Evolutionary conservation across 352 stramenopile genomes (phyloP).

Genomic region (Blastocystis sp.): DNA sequence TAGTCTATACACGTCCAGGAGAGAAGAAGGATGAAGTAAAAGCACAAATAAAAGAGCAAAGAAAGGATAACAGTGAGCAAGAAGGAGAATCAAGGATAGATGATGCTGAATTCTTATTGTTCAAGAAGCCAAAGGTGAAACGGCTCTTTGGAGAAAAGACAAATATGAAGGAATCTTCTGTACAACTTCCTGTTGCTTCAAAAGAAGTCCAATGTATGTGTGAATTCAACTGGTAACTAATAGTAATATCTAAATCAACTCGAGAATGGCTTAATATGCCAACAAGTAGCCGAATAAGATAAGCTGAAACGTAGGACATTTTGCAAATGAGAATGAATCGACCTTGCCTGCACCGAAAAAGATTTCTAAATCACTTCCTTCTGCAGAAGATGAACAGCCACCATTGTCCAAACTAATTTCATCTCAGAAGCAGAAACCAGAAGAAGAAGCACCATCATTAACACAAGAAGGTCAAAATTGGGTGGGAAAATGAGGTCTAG

Average conservation of each 20-base stretch:
- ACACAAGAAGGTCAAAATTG: not conserved
- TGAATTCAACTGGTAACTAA: not conserved
- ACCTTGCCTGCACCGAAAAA: not conserved
- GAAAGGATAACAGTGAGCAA: not conserved
- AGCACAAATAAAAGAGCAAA: not conserved
- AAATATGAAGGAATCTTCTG: not conserved
- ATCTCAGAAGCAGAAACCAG: not conserved
- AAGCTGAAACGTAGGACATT: not conserved
- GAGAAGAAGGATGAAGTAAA: not conserved
- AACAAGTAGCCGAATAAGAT: not conserved
- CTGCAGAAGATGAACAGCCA: not conserved
- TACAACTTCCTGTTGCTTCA: not conserved
- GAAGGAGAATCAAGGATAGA: not conserved
- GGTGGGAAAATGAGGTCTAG: not conserved
- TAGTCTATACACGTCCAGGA: slow-evolving; percentile 30
- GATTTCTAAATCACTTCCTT: slow-evolving; percentile 31
- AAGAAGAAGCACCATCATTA: not conserved
- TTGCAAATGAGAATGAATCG: not conserved
- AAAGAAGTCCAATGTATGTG: not conserved
- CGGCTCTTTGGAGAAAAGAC: not conserved
- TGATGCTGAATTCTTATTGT: not conserved
- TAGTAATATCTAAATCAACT: slow-evolving; percentile 32
- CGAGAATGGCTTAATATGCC: slow-evolving; percentile 57
- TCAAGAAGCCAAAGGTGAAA: slow-evolving; percentile 45
- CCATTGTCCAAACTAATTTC: not conserved